Base-by-base conservation (phyloP, 257 asterid genomes). In the Oldenlandia corymbosa region DNA sequence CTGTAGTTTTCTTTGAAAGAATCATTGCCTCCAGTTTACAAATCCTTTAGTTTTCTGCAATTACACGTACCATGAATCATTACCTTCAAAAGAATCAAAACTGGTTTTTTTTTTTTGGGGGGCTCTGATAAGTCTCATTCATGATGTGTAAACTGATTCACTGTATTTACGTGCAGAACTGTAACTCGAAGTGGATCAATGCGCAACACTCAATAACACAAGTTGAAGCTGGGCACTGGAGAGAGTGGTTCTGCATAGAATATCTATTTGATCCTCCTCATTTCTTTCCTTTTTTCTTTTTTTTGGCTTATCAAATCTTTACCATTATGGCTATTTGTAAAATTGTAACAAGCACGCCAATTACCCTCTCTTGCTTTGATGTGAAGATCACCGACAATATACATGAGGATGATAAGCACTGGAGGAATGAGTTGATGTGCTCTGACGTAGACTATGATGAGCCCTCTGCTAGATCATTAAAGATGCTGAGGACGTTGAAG, bases 381-480 rank as follows among this genome's bases (percentile, higher is more conserved):
- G 72, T 51, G 62, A 67, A 80, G 73, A 67, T 41, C 27, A 48
- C 10, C 64, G 71, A 34, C 9, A 34, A 34, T 43, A 71, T 39
- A 69, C 69, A 60, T 67, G 68, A 60, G 72, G 56, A 68, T 62
- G 6, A 72, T 17, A 30, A 54, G 60, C 65, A 67, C 71, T 48
- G 73, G 75, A 75, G 68, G 42, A 23, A 70, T 24, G 37, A 67
- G 39, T 72, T 71, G 85, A 84, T 73, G 71, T 82, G 89, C 84
- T 83, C 95, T 85, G 91, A 87, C 93, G 76, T 88, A 84, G 89
- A 76, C 72, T 75, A 60, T 64, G n/a, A n/a, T n/a, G 73, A 73
- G 71, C 82, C 77, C 43, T 9, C 39, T 51, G 52, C 77, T 79
- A 79, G 85, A 69, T 75, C 73, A 73, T 79, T 74, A 70, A 53